Conservation (phyloP, 2,329 filamentous ascomycete species). For the Pseudogymnoascus sp. region DNA sequence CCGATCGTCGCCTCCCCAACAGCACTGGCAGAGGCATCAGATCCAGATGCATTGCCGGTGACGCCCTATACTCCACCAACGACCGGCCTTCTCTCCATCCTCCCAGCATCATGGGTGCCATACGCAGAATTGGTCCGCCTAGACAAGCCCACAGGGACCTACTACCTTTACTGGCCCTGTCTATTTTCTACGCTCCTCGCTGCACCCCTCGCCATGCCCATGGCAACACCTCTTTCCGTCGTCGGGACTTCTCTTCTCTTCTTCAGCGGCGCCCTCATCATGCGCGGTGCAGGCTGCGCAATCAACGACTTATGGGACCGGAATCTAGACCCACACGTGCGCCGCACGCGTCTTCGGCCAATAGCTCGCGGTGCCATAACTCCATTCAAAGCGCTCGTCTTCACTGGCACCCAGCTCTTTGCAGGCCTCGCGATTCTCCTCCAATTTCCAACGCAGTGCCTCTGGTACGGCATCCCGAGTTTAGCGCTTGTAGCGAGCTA, state of each 20-base stretch:
- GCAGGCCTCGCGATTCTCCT: constrained; percentile 65
- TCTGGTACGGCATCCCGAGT: constrained; percentile 71
- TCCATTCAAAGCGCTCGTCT: constrained; percentile 62
- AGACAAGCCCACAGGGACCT: constrained; percentile 72
- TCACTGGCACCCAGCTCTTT: constrained; percentile 66
- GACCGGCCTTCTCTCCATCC: constrained; percentile 58
- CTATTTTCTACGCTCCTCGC: constrained; percentile 77
- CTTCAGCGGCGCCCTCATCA: constrained; percentile 67
- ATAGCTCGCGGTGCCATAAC: constrained; percentile 72
- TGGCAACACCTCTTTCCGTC: constrained; percentile 51
- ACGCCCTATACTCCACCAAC: constrained; percentile 57
- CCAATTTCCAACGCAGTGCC: constrained; percentile 65
- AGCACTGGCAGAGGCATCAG: background rate
- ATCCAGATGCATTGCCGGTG: background rate
- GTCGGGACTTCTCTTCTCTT: constrained; percentile 61
- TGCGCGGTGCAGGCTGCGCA: constrained; percentile 80
- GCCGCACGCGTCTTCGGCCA: constrained; percentile 67
- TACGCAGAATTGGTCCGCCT: constrained; percentile 76
- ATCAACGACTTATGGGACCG: constrained; percentile 91
- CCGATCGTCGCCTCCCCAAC: background rate
- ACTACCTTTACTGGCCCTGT: constrained; percentile 81
- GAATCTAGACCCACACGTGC: constrained; percentile 73
- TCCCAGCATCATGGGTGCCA: constrained; percentile 64
- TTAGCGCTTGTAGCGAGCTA: constrained; percentile 67
- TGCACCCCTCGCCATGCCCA: constrained; percentile 57